Evolutionary conservation across 371 early-diverging fungal species (phyloP).

Genomic region (Sporodiniella umbellata): DNA sequence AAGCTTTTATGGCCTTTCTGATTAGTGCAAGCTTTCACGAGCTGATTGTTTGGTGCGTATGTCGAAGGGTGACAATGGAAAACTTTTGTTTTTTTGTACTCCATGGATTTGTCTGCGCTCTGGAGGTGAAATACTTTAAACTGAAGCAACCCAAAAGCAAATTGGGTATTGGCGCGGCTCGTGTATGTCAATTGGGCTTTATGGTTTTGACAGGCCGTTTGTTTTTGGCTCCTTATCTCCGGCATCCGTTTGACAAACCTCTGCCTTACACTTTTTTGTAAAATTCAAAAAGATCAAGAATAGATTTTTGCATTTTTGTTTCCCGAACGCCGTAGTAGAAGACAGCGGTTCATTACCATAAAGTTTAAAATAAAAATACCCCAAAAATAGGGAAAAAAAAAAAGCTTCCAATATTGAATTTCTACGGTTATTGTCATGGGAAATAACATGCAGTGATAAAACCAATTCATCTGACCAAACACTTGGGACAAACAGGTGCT

Average conservation of each 20-base stretch:
- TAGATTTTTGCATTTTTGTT: too few relatives aligned
- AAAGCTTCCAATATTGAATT: too few relatives aligned
- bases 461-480: too few relatives aligned
- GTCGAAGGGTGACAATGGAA: conserved; percentile 33
- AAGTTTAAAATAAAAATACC: too few relatives aligned
- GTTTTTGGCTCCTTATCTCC: conserved; percentile 37
- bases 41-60: conserved; percentile 23
- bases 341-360: too few relatives aligned
- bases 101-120: conserved; percentile 23
- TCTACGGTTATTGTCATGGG: too few relatives aligned
- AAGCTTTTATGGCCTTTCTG: conserved; percentile 25
- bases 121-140: conserved; percentile 15
- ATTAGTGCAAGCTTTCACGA: conserved; percentile 36
- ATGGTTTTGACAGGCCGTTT: conserved; percentile 33
- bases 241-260: conserved; percentile 12
- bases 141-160: conserved; percentile 1
- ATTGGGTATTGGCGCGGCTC: neutral
- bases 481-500: too few relatives aligned
- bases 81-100: conserved; percentile 30
- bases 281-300: neutral
- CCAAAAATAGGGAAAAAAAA: too few relatives aligned
- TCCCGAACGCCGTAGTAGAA: too few relatives aligned
- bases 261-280: conserved; percentile 12
- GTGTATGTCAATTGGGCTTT: conserved; percentile 16
- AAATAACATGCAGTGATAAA: too few relatives aligned